phyloP scores from a whole-genome alignment of 2,329 filamentous ascomycete genomes.

The Pyrenophora seminiperda region DNA sequence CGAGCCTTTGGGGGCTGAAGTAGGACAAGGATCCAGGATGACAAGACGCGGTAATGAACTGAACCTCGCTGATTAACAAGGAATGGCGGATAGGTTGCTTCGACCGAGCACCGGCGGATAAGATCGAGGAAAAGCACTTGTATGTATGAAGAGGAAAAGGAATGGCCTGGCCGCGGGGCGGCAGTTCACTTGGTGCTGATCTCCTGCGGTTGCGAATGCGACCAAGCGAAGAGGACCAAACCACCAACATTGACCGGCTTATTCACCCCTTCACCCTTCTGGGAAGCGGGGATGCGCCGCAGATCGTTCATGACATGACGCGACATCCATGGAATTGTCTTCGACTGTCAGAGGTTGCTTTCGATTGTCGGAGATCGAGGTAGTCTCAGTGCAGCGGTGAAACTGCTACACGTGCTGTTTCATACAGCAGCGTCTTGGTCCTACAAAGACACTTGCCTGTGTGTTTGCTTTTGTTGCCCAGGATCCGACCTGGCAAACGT shows the following conservation, averaged over 20 bases:
- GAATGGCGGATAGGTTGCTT: conserved; percentile 23
- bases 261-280: conserved; percentile 18
- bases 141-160: neutral
- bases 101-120: conserved; percentile 4
- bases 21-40: conserved; percentile 19
- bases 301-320: conserved; percentile 2
- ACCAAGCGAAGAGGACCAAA: conserved; percentile 3
- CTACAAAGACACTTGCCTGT: conserved; percentile 9
- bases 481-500: conserved; percentile 6
- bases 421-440: conserved; percentile 7
- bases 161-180: conserved; percentile 12
- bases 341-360: conserved; percentile 10
- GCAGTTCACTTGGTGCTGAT: conserved; percentile 16
- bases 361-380: neutral
- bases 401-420: conserved; percentile 16
- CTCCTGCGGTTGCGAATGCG: conserved; percentile 2
- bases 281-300: conserved; percentile 3
- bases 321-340: neutral
- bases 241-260: conserved; percentile 15
- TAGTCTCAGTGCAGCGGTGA: conserved; percentile 10
- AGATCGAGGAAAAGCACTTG: conserved; percentile 1
- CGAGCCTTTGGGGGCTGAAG: conserved; percentile 22
- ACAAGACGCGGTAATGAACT: conserved; percentile 27
- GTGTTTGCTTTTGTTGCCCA: conserved; percentile 8
- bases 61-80: conserved; percentile 23